phyloP scores from a whole-genome alignment of 176 grass and related monocot genomes.

The Hyparrhenia diplandra region DNA sequence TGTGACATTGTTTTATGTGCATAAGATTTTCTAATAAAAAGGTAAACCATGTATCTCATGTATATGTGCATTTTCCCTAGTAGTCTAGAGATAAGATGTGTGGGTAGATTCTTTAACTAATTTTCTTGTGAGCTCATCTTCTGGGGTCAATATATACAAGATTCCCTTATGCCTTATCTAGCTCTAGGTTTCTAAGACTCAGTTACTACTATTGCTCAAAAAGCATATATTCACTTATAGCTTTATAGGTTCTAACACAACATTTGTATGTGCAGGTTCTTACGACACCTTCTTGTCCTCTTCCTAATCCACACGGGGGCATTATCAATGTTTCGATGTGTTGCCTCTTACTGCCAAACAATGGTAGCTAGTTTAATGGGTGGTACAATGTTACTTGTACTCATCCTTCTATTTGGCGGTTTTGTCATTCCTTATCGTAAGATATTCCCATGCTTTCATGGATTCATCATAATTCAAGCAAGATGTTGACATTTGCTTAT shows the following conservation, averaged over 20 bases:
- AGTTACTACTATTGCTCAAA: neutral
- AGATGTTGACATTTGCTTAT: neutral
- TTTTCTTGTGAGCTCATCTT: neutral
- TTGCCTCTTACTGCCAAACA: conserved; percentile 50
- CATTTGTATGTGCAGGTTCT: conserved; percentile 38
- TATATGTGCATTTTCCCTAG: neutral
- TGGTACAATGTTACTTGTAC: conserved; percentile 5
- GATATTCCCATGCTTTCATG: conserved; percentile 6
- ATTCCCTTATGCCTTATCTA: neutral
- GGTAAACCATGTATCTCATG: too few relatives aligned
- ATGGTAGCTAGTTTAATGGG: conserved; percentile 5
- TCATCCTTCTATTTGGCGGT: conserved; percentile 54
- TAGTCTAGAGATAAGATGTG: neutral
- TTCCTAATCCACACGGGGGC: conserved; percentile 47
- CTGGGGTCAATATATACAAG: neutral
- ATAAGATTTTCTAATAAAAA: too few relatives aligned
- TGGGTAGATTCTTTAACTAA: neutral
- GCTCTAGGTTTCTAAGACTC: neutral
- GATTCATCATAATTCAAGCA: neutral
- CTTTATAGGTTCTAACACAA: neutral
- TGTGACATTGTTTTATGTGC: neutral
- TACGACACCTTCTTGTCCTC: conserved; percentile 51
- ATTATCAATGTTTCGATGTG: conserved; percentile 50
- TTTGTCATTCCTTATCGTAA: conserved; percentile 70
- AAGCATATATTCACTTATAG: neutral